phyloP scores from a whole-genome alignment of 2,329 filamentous ascomycete species.

The Anisogramma anomala region DNA sequence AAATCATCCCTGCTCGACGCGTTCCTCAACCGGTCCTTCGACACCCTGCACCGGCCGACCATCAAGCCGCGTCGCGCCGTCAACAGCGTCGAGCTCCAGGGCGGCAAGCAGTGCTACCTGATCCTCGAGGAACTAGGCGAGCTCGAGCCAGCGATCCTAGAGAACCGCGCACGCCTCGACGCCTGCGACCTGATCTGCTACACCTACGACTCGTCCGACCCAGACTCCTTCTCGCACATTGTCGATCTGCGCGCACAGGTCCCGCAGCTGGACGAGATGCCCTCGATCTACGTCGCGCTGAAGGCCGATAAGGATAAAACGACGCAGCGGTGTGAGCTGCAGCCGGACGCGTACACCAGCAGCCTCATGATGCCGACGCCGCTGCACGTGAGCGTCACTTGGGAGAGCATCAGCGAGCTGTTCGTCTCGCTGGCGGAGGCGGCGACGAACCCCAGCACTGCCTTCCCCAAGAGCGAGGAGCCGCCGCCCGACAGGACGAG shows the following conservation, averaged over 20 bases:
- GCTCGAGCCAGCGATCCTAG: slow-evolving; percentile 85
- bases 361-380: slow-evolving; percentile 80
- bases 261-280: slow-evolving; percentile 76
- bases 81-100: slow-evolving; percentile 90
- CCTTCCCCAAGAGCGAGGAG: slow-evolving; percentile 82
- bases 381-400: slow-evolving; percentile 87
- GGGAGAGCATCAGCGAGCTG: slow-evolving; percentile 86
- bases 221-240: slow-evolving; percentile 89
- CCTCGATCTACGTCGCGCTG: slow-evolving; percentile 80
- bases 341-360: slow-evolving; percentile 85
- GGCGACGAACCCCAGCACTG: slow-evolving; percentile 77
- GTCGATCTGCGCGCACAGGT: slow-evolving; percentile 68
- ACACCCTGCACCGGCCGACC: slow-evolving; percentile 74
- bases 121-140: slow-evolving; percentile 93
- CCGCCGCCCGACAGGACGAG: slow-evolving; percentile 73
- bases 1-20: slow-evolving; percentile 87
- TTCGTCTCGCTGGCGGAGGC: slow-evolving; percentile 88
- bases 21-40: slow-evolving; percentile 82
- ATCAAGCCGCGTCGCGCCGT: slow-evolving; percentile 91
- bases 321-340: slow-evolving; percentile 81
- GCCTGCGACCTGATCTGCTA: slow-evolving; percentile 92
- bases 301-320: slow-evolving; percentile 96
- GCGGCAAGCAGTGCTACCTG: slow-evolving; percentile 92
- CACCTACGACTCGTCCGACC: slow-evolving; percentile 92
- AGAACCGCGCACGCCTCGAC: slow-evolving; percentile 82